Evolutionary conservation across 1,139 yeast genomes (phyloP), one percentile per base, ranked within the genome.

Genomic region (Torulaspora globosa): DNA sequence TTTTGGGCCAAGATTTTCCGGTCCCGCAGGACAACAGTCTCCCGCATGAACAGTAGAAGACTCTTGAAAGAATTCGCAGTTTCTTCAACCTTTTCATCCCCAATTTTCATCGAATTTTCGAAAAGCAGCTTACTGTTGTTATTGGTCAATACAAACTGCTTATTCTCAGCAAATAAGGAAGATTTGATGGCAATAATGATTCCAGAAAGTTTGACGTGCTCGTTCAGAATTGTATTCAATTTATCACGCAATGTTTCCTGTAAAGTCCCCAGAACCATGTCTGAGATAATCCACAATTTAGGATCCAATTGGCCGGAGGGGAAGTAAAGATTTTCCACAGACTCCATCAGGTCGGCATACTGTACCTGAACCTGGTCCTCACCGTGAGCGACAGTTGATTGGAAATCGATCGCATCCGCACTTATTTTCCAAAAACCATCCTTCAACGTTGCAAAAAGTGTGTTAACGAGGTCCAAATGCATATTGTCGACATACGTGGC

Each of bases 271-370:
- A 54, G 43, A 12, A 48, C 51, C 47, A 62, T 56, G 11, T 53
- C 52, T 3, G 56, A 36, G 11, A 62, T 47, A 11, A 63, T 41
- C 67, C 67, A 63, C 23, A 39, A 24, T 10, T 52, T 35, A n/a
- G 53, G 48, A 38, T 58, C 57, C 14, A 59, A 29, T 3, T 36
- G 39, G n/a, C 50, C 48, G n/a, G 57, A 47, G 3, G 53, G 50
- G 31, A 49, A 58, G 29, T 53, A 51, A 9, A 47, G 42, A 19
- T 44, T 42, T 15, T 47, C 52, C 6, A 59, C 36, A 29, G 51
- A 49, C 5, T 44, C 48, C 14, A 54, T 33, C 21, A 63, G 46
- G 1, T 50, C 21, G 2, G 41, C 47, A 38, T 61, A 62, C 27
- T 57, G 47, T 7, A 61, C 19, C 19, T 41, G 43, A 2, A 47